Base-by-base conservation (phyloP, 805 yeast species). In the Dipodascus albidus region DNA sequence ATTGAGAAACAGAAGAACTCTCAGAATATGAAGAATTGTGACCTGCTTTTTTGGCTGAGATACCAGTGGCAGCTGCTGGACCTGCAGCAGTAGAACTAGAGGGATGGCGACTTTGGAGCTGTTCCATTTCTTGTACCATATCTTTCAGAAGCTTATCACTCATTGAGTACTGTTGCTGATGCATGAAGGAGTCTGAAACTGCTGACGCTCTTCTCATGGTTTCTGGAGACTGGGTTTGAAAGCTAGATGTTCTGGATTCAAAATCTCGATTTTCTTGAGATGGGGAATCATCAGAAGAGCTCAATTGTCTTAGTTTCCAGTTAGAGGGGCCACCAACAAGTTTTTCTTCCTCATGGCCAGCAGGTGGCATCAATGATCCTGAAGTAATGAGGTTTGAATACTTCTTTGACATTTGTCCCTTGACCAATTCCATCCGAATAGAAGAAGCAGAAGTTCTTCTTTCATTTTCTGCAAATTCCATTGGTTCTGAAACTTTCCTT, bases 121-220 rank as follows among this genome's bases (percentile, higher is more conserved):
- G 58, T 22, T 56, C 60, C 50, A 61, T 47, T 31, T 60, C 64
- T 2, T 48, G 51, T 56, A 59, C 58, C 62, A 61, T 61, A 41
- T 59, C 57, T 33, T 53, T 53, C 22, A 61, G 55, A 19, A 61
- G 55, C 48, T 49, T 27, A 11, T 60, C 62, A 14, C 58, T 58
- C 52, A 41, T 35, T 19, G 21, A 14, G 9, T 56, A 24, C 20
- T 33, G 27, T 23, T 47, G 49, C 19, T 22, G 49, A 19, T 11
- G 19, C n/a, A 17, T 14, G 6, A 14, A 14, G 3, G 44, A 38
- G 17, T 14, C 20, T n/a, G 44, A n/a, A 8, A 38, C 20, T n/a
- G 17, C 44, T 14, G 44, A 38, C 20, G n/a, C 20, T 19, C 44
- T 17, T 19, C 20, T 14, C 6, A 38, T 38, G n/a, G 20, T 38